phyloP scores from a whole-genome alignment of 2,329 filamentous ascomycete species.

The Neospermospora avenae region DNA sequence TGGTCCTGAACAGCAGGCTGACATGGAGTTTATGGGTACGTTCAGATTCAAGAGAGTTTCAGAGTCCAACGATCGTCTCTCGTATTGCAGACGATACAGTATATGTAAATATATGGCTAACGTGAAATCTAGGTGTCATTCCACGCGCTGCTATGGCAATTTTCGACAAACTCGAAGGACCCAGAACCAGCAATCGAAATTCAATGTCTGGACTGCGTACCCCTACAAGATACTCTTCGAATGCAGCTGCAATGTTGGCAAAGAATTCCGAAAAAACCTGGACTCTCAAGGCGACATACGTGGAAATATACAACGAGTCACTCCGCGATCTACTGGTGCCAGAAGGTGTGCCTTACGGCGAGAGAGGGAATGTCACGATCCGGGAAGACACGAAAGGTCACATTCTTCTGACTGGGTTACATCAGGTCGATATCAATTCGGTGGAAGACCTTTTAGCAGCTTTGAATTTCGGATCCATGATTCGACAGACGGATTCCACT shows the following conservation, averaged over 20 bases:
- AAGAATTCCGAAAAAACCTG: constrained; percentile 66
- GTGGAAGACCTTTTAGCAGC: constrained; percentile 87
- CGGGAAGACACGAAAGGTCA: constrained; percentile 93
- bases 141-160: constrained; percentile 82
- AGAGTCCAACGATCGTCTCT: background rate
- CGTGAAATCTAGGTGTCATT: constrained; percentile 69
- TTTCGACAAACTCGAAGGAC: constrained; percentile 79
- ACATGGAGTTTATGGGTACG: constrained; percentile 75
- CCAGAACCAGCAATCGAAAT: constrained; percentile 50
- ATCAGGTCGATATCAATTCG: constrained; percentile 83
- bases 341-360: constrained; percentile 64
- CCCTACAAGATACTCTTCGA: constrained; percentile 72
- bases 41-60: constrained; percentile 16
- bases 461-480: constrained; percentile 86
- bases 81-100: background rate
- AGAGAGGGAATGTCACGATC: constrained; percentile 81
- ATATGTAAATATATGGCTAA: constrained; percentile 17
- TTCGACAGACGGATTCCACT: constrained; percentile 94
- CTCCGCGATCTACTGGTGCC: constrained; percentile 84
- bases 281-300: constrained; percentile 91
- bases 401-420: constrained; percentile 87
- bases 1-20: constrained; percentile 71
- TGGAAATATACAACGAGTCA: constrained; percentile 98
- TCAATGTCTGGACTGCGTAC: constrained; percentile 76
- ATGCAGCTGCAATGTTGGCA: constrained; percentile 20